Percentiles rank a stretch among this genome's conserved stretches.
Evolutionary conservation across 495 filamentous ascomycete species (phyloP).

Genomic region (Thozetella sp.): DNA sequence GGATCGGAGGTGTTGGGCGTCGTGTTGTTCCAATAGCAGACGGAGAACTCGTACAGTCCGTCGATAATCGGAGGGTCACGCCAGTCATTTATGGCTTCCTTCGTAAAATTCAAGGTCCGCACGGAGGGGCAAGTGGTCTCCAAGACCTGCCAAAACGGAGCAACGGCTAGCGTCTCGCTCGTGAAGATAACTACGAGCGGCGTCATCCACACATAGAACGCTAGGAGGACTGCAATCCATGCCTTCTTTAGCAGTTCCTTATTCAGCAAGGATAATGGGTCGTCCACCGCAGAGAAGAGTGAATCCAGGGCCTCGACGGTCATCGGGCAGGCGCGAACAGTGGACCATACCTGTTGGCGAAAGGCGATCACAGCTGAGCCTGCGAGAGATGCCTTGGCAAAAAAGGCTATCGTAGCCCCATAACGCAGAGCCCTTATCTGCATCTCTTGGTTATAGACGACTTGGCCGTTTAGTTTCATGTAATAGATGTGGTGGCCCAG

Average conservation of each 20-base stretch:
- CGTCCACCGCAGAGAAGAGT: conserved; percentile 30
- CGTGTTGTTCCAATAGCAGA: conserved; percentile 23
- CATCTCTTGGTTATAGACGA: too few species aligned
- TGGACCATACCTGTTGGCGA: too few species aligned
- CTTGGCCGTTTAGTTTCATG: too few species aligned
- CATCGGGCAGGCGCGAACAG: too few species aligned
- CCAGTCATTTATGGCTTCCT: conserved; percentile 25
- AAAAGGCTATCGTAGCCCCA: too few species aligned
- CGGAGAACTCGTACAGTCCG: conserved; percentile 12
- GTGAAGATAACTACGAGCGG: not conserved
- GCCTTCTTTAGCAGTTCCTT: conserved; percentile 30
- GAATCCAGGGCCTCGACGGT: conserved; percentile 31
- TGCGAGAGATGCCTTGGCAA: too few species aligned
- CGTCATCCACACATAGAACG: conserved; percentile 26
- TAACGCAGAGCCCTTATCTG: too few species aligned
- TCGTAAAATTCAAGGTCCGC: conserved; percentile 28
- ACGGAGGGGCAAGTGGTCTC: conserved; percentile 13
- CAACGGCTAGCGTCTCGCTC: conserved; percentile 24
- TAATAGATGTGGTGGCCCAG: too few species aligned
- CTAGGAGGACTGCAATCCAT: conserved; percentile 27
- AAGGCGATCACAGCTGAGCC: too few species aligned
- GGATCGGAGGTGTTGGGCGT: conserved; percentile 19
- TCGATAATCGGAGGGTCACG: conserved; percentile 11
- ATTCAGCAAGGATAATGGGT: conserved; percentile 27
- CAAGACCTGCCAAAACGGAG: conserved; percentile 8